Evolutionary conservation across 2,329 filamentous ascomycete species (phyloP), one percentile per base, ranked within the genome.

Genomic region (Aspergillus brasiliensis): DNA sequence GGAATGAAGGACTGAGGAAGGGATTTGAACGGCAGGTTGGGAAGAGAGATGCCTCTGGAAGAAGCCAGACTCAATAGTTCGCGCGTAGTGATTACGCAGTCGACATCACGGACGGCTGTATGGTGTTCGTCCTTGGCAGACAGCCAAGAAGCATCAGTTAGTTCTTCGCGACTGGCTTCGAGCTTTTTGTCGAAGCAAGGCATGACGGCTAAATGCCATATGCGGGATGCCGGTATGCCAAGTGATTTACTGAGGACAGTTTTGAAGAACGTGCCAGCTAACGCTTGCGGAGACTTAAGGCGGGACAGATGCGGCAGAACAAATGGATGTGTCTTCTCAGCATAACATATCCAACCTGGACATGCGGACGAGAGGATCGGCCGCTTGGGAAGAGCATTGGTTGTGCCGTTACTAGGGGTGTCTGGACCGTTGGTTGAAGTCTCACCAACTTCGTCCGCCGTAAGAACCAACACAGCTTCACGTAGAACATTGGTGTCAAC

Each of bases 141-240:
- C 2, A 53, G 38, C 93, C 93, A 97, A 15, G 86, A 85, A 6
- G 84, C 79, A 72, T 94, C 90, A 0, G 93, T 98, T 40, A 99
- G 84, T 76, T 99, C 95, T 75, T 92, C 89, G 56, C 95, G 88
- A 68, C 92, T 96, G 6, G 95, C 95, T 78, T 99, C 95, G 27
- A 99, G 84, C 77, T 99, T 99, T 82, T 99, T 99, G 76, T 99
- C 95, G 75, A 99, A 98, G 76, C 95, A 99, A 19, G 95, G 95
- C 95, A 99, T 99, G 48, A 99, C 84, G 11, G 94, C 92, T 56
- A 98, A 78, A 76, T 98, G 94, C 91, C 94, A 99, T 73, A 99
- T 92, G 67, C 88, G 86, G 63, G 88, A 87, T 0, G 92, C 90
- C 0, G 88, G 77, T 51, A 97, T 87, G 34, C 86, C 86, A 62